These are phyloP conservation scores for Exophiala calicioides DNA, from an alignment of 2,329 filamentous ascomycete species.

Conservation along the genomic window DNA sequence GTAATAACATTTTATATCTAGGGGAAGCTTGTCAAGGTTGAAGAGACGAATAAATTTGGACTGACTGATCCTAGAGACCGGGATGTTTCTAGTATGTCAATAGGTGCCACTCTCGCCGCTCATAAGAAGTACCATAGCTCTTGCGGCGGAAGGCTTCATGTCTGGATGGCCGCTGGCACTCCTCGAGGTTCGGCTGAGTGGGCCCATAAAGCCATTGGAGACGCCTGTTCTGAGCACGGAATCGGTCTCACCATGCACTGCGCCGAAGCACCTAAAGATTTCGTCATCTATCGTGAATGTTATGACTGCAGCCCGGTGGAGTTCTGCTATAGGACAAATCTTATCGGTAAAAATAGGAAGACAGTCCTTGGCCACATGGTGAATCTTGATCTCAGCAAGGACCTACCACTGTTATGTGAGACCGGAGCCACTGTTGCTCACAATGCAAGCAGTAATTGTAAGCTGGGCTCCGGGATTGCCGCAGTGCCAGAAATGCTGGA, in stretches of 20 bases:
- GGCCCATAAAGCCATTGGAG: conserved; percentile 45
- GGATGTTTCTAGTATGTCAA: conserved; percentile 35
- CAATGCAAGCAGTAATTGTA: conserved; percentile 55
- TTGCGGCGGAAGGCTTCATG: conserved; percentile 46
- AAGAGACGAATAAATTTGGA: conserved; percentile 15
- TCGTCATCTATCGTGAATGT: conserved; percentile 30
- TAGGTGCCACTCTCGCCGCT: conserved; percentile 29
- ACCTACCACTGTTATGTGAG: conserved; percentile 43
- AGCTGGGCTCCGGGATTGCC: conserved; percentile 54
- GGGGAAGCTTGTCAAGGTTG: conserved; percentile 25
- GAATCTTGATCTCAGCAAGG: conserved; percentile 47
- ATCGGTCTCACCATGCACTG: conserved; percentile 53
- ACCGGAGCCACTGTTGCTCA: conserved; percentile 52
- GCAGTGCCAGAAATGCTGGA: conserved; percentile 48
- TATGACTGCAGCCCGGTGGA: conserved; percentile 42
- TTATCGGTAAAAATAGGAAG: conserved; percentile 33
- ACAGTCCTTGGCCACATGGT: conserved; percentile 57
- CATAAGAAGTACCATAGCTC: conserved; percentile 31
- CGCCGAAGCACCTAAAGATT: conserved; percentile 41
- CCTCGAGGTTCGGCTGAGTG: conserved; percentile 47
- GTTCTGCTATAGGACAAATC: conserved; percentile 43
- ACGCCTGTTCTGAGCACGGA: conserved; percentile 40
- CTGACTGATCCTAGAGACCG: conserved; percentile 34
- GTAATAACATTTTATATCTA: conserved; percentile 5
- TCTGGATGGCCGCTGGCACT: conserved; percentile 53